Percentiles rank a stretch among this genome's conserved stretches.
Evolutionary conservation across 2,329 filamentous ascomycete species (phyloP).

Genomic region (Cadophora sp.): DNA sequence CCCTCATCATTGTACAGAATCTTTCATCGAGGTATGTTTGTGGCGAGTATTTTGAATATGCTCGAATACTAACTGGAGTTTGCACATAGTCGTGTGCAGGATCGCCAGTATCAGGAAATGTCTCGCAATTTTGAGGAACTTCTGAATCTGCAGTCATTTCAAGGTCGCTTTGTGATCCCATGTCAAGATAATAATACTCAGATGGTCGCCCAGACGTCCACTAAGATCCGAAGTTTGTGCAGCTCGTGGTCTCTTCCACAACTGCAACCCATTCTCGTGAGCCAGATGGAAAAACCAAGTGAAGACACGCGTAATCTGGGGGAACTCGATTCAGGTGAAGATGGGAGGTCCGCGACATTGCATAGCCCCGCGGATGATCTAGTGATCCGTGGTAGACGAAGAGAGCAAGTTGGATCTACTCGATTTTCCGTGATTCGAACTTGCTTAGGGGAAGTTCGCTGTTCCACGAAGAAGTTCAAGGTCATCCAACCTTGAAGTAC

Average conservation of each 20-base stretch:
- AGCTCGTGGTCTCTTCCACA: neutral
- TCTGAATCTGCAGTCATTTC: neutral
- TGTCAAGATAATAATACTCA: neutral
- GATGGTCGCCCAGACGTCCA: neutral
- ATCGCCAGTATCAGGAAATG: neutral
- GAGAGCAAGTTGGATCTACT: neutral
- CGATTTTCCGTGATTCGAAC: neutral
- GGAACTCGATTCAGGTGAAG: neutral
- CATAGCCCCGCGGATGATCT: neutral
- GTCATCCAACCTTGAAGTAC: neutral
- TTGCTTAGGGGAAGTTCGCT: neutral
- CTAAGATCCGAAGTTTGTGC: neutral
- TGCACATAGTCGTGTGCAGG: neutral
- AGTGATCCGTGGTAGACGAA: neutral
- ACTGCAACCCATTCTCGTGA: neutral
- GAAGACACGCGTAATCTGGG: neutral
- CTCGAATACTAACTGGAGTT: neutral
- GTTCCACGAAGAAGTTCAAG: neutral
- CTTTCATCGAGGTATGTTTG: neutral
- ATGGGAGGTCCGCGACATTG: neutral
- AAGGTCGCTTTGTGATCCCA: neutral
- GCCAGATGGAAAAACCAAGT: neutral
- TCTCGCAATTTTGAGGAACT: neutral
- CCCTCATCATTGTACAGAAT: conserved; percentile 12
- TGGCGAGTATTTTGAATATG: neutral